phyloP scores from a whole-genome alignment of 306 rosid genomes.

The Sophora flavescens region DNA sequence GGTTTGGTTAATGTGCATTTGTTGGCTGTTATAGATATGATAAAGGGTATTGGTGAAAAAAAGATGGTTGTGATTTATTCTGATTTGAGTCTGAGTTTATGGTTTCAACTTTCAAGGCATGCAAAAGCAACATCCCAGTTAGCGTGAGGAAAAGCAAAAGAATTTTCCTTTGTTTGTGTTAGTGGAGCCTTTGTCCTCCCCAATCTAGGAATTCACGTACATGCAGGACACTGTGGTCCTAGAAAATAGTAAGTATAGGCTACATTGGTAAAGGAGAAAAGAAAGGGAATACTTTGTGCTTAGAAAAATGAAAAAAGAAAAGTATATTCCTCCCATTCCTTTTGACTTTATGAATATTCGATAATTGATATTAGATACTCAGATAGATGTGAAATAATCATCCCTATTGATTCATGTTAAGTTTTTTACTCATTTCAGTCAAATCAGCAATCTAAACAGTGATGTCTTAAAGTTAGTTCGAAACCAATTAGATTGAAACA shows the following conservation, averaged over 20 bases:
- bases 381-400: slow-evolving; percentile 42
- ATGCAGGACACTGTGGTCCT: slow-evolving; percentile 50
- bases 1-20: slow-evolving; percentile 52
- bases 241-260: slow-evolving; percentile 44
- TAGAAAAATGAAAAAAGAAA: slow-evolving; percentile 1
- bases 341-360: slow-evolving; percentile 36
- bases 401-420: not conserved
- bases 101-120: slow-evolving; percentile 63
- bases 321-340: slow-evolving; percentile 22
- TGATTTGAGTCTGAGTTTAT: slow-evolving; percentile 49
- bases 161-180: slow-evolving; percentile 64
- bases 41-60: slow-evolving; percentile 54
- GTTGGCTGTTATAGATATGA: slow-evolving; percentile 37
- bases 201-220: slow-evolving; percentile 59
- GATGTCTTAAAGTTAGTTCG: not conserved
- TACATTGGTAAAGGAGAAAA: slow-evolving; percentile 16
- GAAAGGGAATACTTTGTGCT: slow-evolving; percentile 34
- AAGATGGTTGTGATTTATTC: slow-evolving; percentile 46
- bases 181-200: slow-evolving; percentile 59
- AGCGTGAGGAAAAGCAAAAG: slow-evolving; percentile 57
- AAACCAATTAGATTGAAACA: slow-evolving; percentile 29
- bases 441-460: slow-evolving; percentile 21
- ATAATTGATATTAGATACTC: slow-evolving; percentile 12
- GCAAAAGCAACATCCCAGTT: slow-evolving; percentile 56
- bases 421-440: slow-evolving; percentile 26